These are phyloP conservation scores for Millerago galiae DNA, from an alignment of 805 yeast genomes.

Conservation along the genomic window DNA sequence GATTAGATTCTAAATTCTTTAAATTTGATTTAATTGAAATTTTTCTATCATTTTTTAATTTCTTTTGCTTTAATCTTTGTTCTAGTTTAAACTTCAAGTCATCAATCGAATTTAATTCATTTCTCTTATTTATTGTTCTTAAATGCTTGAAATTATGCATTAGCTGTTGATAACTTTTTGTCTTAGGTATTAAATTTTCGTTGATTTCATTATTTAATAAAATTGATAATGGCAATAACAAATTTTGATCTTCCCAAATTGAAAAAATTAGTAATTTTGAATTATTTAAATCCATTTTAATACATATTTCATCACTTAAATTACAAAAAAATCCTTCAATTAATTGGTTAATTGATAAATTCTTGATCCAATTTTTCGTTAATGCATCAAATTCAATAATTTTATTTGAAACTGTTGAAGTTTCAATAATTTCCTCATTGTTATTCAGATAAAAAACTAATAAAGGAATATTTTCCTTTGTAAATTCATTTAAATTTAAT, in stretches of 20 bases:
- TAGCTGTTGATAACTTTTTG: constrained; percentile 15
- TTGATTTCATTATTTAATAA: constrained; percentile 1
- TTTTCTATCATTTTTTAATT: constrained; percentile 10
- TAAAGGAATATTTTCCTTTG: constrained; percentile 25
- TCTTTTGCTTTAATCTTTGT: constrained; percentile 15
- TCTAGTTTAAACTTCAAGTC: constrained; percentile 12
- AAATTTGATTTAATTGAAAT: constrained; percentile 4
- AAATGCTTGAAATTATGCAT: neutral
- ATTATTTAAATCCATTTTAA: constrained; percentile 29
- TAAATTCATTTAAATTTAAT: neutral
- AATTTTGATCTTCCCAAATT: constrained; percentile 13
- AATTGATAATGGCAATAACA: constrained; percentile 10
- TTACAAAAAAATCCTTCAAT: constrained; percentile 40
- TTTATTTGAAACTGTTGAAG: no score
- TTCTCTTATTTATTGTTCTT: neutral
- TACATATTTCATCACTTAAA: constrained; percentile 29
- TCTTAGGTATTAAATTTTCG: constrained; percentile 4
- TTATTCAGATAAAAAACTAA: constrained; percentile 30
- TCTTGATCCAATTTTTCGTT: constrained; percentile 35
- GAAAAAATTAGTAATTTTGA: constrained; percentile 26
- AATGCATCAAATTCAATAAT: constrained; percentile 30
- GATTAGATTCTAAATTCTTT: no score
- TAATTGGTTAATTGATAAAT: constrained; percentile 27
- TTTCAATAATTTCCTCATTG: neutral
- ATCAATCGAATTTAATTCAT: constrained; percentile 7